phyloP scores from a whole-genome alignment of 345 rosid genomes.

The Kernera saxatilis region DNA sequence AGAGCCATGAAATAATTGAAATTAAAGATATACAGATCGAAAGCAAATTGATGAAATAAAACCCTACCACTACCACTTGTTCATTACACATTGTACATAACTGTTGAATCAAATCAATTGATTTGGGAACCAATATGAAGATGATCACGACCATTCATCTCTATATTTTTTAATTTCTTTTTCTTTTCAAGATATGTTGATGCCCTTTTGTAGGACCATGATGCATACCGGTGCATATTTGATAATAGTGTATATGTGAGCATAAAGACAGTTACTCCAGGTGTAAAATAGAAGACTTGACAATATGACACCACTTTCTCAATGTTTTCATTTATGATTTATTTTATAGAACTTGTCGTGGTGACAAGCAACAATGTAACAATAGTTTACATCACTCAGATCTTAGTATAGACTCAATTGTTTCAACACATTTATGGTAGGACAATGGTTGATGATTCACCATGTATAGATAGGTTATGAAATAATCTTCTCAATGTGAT shows the following conservation, averaged over 20 bases:
- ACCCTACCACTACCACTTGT: constrained; percentile 34
- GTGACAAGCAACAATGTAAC: constrained; percentile 16
- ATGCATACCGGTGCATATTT: constrained; percentile 3
- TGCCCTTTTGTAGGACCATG: constrained; percentile 27
- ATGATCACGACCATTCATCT: constrained; percentile 30
- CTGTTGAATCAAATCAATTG: constrained; percentile 30
- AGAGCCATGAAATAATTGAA: constrained; percentile 12
- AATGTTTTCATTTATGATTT: constrained; percentile 4
- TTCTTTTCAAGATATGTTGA: constrained; percentile 10
- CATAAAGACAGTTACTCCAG: not conserved
- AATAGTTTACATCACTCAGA: not conserved
- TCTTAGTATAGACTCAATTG: not conserved
- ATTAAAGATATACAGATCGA: not conserved
- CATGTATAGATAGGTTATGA: not conserved
- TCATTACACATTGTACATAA: constrained; percentile 25
- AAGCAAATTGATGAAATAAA: constrained; percentile 17
- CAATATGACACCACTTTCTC: not conserved
- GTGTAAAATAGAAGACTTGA: constrained; percentile 2
- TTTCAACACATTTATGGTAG: not conserved
- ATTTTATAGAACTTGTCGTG: constrained; percentile 3
- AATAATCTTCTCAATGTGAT: not conserved
- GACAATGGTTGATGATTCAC: not conserved
- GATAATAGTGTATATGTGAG: not conserved
- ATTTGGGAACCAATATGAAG: constrained; percentile 21
- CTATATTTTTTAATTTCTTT: not conserved